These are phyloP conservation scores for Aegilops sharonensis DNA, from an alignment of 176 grass and related monocot species.

Conservation along the genomic window DNA sequence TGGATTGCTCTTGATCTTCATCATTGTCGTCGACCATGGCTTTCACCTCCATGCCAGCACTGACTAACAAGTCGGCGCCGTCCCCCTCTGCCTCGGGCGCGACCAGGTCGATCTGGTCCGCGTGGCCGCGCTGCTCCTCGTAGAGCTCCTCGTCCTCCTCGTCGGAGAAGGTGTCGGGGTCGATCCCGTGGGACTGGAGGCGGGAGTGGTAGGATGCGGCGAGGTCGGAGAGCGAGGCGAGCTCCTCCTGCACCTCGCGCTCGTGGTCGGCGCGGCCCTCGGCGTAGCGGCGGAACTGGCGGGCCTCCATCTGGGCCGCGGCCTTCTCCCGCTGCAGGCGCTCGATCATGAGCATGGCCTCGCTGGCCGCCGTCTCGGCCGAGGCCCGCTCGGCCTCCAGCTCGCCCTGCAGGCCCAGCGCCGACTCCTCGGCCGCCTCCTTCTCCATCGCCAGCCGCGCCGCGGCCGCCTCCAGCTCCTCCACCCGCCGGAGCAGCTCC, in stretches of 20 bases:
- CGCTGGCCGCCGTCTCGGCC: conserved; percentile 62
- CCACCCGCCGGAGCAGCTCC: conserved; percentile 42
- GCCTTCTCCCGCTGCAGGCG: conserved; percentile 89
- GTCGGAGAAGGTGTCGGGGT: conserved; percentile 52
- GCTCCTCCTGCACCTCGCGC: conserved; percentile 66
- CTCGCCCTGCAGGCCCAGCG: conserved; percentile 40
- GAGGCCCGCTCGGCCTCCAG: conserved; percentile 76
- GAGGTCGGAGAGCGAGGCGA: conserved; percentile 61
- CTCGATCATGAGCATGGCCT: conserved; percentile 90
- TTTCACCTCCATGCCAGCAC: conserved; percentile 29
- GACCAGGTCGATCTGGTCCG: conserved; percentile 23
- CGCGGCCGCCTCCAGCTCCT: conserved; percentile 36
- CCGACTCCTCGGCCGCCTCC: conserved; percentile 48
- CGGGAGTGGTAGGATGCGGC: conserved; percentile 51
- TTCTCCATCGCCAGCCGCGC: conserved; percentile 43
- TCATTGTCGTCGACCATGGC: conserved; percentile 5
- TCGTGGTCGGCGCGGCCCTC: conserved; percentile 62
- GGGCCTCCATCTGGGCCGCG: conserved; percentile 75
- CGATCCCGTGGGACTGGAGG: conserved; percentile 65
- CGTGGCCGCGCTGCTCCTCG: conserved; percentile 18
- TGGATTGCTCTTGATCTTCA: neutral
- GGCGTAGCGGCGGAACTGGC: conserved; percentile 66
- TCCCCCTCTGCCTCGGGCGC: neutral
- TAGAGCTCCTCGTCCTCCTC: conserved; percentile 36
- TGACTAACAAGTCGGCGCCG: neutral